Percentiles rank a stretch among this genome's conserved stretches.
Conservation (phyloP, 2,329 filamentous ascomycete species). For the Xylaria sp. region DNA sequence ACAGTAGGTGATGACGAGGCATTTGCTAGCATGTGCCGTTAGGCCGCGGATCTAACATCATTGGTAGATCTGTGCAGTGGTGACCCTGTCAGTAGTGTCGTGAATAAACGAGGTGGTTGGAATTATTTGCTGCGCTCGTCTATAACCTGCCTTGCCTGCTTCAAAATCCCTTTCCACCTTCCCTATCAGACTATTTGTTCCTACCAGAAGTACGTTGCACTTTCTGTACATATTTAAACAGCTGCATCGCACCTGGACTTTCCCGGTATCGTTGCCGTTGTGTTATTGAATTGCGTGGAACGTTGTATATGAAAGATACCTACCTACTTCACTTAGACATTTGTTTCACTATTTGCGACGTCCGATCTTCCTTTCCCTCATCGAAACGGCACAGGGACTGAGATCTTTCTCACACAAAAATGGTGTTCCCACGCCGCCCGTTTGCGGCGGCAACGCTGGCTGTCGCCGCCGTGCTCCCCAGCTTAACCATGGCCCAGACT, state of each 20-base stretch:
- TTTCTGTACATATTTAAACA: conserved; percentile 31
- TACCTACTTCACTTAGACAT: not conserved
- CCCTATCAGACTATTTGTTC: not conserved
- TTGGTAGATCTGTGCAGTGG: conserved; percentile 17
- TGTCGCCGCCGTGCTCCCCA: conserved; percentile 40
- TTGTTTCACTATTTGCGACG: not conserved
- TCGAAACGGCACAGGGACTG: not conserved
- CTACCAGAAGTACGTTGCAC: conserved; percentile 11
- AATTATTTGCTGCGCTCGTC: conserved; percentile 35
- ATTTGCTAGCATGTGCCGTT: conserved; percentile 24
- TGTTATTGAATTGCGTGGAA: conserved; percentile 2
- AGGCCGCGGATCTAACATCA: conserved; percentile 21
- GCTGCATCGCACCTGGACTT: conserved; percentile 20
- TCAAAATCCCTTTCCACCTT: conserved; percentile 1
- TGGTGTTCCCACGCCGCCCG: conserved; percentile 40
- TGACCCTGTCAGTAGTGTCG: not conserved
- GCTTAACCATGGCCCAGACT: conserved; percentile 45
- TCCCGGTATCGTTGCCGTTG: not conserved
- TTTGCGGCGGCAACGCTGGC: conserved; percentile 37
- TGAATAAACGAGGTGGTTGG: conserved; percentile 47
- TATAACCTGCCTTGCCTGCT: conserved; percentile 1
- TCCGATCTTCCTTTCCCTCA: too few relatives aligned
- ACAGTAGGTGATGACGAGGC: conserved; percentile 38
- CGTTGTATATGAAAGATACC: not conserved
- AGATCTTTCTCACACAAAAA: conserved; percentile 27